phyloP scores from a whole-genome alignment of 192 early-diverging fungal genomes.

The Mortierella alpina region DNA sequence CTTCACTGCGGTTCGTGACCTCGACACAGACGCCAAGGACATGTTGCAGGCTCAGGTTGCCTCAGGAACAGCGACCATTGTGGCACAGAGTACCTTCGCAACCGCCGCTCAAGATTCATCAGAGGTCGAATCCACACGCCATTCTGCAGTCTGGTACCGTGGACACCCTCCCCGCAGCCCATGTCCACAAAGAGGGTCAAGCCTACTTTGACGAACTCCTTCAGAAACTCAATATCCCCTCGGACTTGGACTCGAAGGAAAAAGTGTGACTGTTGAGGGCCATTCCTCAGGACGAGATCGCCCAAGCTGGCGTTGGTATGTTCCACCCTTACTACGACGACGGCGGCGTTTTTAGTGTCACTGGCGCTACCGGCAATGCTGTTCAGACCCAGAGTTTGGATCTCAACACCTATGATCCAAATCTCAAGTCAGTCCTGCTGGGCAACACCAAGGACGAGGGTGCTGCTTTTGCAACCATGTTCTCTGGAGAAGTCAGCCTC shows the following conservation, averaged over 20 bases:
- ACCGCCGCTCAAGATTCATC: no score
- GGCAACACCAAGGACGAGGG: slow-evolving; percentile 35
- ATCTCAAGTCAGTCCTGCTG: slow-evolving; percentile 32
- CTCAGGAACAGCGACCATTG: no score
- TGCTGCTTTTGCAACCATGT: neutral
- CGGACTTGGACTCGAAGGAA: slow-evolving; percentile 13
- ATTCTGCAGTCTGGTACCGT: slow-evolving; percentile 44
- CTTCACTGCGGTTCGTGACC: no score
- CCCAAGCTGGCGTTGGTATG: neutral
- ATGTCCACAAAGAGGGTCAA: slow-evolving; percentile 12
- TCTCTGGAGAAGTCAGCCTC: neutral
- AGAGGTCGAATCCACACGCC: no score
- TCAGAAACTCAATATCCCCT: slow-evolving; percentile 10
- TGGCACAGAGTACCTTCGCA: no score
- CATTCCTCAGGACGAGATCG: slow-evolving; percentile 5
- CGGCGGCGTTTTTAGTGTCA: slow-evolving; percentile 13
- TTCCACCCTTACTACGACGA: slow-evolving; percentile 16
- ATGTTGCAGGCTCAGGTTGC: no score
- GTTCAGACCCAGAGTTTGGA: neutral
- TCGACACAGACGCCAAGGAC: no score
- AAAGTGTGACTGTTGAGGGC: slow-evolving; percentile 21
- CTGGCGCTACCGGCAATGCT: slow-evolving; percentile 14
- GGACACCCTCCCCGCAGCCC: neutral
- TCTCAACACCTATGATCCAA: slow-evolving; percentile 16
- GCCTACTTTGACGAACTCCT: slow-evolving; percentile 14